Conservation (phyloP, 495 filamentous ascomycete genomes). For the Annulohypoxylon stygium region DNA sequence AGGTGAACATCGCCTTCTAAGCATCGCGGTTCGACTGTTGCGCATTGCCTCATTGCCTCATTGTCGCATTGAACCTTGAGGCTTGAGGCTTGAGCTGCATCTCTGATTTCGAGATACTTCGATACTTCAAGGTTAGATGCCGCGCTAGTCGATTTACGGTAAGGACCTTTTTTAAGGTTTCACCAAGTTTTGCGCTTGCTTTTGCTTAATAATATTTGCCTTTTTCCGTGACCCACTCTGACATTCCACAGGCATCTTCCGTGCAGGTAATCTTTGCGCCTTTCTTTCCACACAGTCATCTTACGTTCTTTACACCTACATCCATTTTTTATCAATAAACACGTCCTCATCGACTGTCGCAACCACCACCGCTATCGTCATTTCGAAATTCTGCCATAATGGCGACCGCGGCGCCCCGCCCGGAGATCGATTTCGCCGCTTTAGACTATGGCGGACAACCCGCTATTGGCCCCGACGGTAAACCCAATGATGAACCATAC, state of each 20-base stretch:
- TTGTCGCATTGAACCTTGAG: background rate
- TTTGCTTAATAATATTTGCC: constrained; percentile 6
- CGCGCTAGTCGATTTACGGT: background rate
- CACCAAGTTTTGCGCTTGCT: background rate
- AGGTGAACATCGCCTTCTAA: background rate
- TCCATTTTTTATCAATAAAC: background rate
- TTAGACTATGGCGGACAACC: background rate
- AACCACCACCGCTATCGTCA: constrained; percentile 2
- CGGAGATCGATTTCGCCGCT: constrained; percentile 36
- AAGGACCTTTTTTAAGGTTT: background rate
- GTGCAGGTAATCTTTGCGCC: constrained; percentile 16
- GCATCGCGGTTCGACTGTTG: background rate
- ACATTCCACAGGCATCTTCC: constrained; percentile 43
- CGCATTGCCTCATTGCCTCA: too few relatives aligned
- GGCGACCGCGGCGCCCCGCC: constrained; percentile 30
- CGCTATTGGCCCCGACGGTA: background rate
- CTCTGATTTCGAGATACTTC: background rate
- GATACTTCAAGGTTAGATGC: background rate
- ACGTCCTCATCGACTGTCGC: background rate
- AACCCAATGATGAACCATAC: constrained; percentile 45
- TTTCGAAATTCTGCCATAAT: constrained; percentile 26
- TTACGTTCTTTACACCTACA: background rate
- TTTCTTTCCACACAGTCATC: constrained; percentile 11
- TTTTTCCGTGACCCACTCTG: constrained; percentile 24
- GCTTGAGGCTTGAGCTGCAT: background rate